Evolutionary conservation across 495 filamentous ascomycete genomes (phyloP).

Genomic region (Recurvomyces mirabilis): DNA sequence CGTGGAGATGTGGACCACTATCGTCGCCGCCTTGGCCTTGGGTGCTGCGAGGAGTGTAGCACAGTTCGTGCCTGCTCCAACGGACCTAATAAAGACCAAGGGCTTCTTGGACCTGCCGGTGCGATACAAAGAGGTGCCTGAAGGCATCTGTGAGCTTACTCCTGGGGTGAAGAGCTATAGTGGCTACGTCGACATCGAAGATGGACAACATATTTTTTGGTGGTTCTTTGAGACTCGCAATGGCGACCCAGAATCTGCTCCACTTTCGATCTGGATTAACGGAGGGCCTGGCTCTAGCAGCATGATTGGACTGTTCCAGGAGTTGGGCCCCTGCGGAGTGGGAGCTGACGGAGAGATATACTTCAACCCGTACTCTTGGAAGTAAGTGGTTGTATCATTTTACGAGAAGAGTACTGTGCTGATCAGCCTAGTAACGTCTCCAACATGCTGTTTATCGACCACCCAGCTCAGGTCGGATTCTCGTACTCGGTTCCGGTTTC

Average conservation of each 20-base stretch:
- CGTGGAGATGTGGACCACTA: no score
- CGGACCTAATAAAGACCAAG: conserved; percentile 38
- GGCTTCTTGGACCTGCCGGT: conserved; percentile 40
- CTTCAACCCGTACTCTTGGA: conserved; percentile 51
- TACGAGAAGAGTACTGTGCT: conserved; percentile 40
- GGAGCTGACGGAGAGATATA: conserved; percentile 38
- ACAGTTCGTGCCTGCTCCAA: conserved; percentile 51
- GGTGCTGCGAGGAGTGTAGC: no score
- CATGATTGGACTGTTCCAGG: conserved; percentile 54
- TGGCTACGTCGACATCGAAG: conserved; percentile 53
- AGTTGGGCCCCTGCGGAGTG: conserved; percentile 51
- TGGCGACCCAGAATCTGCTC: conserved; percentile 44
- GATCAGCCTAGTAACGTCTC: conserved; percentile 33
- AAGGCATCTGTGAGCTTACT: conserved; percentile 55
- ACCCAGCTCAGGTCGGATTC: conserved; percentile 49
- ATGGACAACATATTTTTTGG: conserved; percentile 53
- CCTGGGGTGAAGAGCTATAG: conserved; percentile 46
- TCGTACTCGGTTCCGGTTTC: conserved; percentile 47
- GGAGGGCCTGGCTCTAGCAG: conserved; percentile 48
- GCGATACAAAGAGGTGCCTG: conserved; percentile 51
- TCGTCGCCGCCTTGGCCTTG: no score
- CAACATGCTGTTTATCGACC: conserved; percentile 53
- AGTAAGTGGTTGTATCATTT: conserved; percentile 44
- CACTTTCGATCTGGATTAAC: conserved; percentile 52
- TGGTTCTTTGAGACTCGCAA: conserved; percentile 33